Percentiles rank a stretch among this genome's conserved stretches.
Evolutionary conservation across 176 grass and related monocot species (phyloP).

Genomic region (Saccharum spontaneum): DNA sequence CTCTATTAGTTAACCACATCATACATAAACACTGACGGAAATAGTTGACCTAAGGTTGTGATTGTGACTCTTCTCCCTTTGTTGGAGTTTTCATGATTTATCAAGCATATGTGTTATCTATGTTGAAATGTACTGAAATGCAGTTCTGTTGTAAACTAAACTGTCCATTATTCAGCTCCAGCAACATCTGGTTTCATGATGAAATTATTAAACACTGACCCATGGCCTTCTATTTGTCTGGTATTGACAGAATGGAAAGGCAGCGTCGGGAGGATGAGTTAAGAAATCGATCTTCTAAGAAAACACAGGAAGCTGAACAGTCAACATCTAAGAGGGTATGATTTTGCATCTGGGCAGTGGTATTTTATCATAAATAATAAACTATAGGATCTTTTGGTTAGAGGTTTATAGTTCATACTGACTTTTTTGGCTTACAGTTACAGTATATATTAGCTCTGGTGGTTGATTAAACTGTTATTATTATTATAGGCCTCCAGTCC

Average conservation of each 20-base stretch:
- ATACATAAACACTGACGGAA: neutral
- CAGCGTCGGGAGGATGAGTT: slow-evolving; percentile 83
- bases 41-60: neutral
- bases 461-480: slow-evolving; percentile 40
- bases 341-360: neutral
- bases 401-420: neutral
- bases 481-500: slow-evolving; percentile 72
- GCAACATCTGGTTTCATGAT: slow-evolving; percentile 13
- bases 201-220: neutral
- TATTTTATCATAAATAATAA: slow-evolving; percentile 10
- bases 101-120: slow-evolving; percentile 1
- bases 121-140: neutral
- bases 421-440: slow-evolving; percentile 3
- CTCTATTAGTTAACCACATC: neutral
- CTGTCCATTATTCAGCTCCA: neutral
- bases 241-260: slow-evolving; percentile 78
- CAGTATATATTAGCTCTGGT: slow-evolving; percentile 1
- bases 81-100: neutral
- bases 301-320: slow-evolving; percentile 76
- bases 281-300: slow-evolving; percentile 77
- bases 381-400: slow-evolving; percentile 3
- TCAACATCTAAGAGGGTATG: slow-evolving; percentile 64
- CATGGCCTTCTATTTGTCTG: slow-evolving; percentile 27
- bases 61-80: neutral
- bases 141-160: slow-evolving; percentile 9